A percentile compares a stretch with the other conserved stretches of the same genome.
Conservation (phyloP, 305 asterid genomes). For the Solanum hybrid region DNA sequence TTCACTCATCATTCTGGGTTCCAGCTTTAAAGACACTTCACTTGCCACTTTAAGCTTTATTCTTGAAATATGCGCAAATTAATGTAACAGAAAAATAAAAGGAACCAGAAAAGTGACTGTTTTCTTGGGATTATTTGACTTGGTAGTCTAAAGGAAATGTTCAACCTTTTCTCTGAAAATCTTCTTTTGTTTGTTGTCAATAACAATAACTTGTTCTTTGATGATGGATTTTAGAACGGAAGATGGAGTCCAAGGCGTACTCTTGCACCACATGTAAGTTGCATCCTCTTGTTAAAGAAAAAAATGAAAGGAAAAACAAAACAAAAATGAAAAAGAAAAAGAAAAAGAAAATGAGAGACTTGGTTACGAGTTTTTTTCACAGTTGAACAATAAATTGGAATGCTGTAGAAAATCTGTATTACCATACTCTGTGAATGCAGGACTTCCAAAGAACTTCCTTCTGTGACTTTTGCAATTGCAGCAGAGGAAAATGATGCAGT, state of each 20-base stretch:
- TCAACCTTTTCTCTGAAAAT: neutral
- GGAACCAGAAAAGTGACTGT: neutral
- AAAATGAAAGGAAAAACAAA: neutral
- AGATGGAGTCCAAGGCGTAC: conserved; percentile 64
- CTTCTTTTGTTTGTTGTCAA: neutral
- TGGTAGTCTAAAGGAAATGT: neutral
- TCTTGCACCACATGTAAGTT: conserved; percentile 87
- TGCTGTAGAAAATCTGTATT: neutral
- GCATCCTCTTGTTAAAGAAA: conserved; percentile 9
- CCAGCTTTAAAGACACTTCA: neutral
- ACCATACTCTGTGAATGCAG: conserved; percentile 25
- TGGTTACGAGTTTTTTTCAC: neutral
- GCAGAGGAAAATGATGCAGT: conserved; percentile 67
- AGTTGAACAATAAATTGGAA: neutral
- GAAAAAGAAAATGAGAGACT: neutral
- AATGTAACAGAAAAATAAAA: neutral
- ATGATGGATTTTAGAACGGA: conserved; percentile 32
- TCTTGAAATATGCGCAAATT: neutral
- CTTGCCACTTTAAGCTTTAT: neutral
- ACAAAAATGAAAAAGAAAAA: neutral
- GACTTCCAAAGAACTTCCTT: conserved; percentile 69
- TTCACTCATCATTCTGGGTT: neutral
- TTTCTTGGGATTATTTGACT: neutral
- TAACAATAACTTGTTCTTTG: neutral
- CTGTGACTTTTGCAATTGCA: conserved; percentile 79